Percentiles rank a stretch among this genome's conserved stretches.
phyloP scores from a whole-genome alignment of 192 early-diverging fungal species.

The Neocallimastix lanati region DNA sequence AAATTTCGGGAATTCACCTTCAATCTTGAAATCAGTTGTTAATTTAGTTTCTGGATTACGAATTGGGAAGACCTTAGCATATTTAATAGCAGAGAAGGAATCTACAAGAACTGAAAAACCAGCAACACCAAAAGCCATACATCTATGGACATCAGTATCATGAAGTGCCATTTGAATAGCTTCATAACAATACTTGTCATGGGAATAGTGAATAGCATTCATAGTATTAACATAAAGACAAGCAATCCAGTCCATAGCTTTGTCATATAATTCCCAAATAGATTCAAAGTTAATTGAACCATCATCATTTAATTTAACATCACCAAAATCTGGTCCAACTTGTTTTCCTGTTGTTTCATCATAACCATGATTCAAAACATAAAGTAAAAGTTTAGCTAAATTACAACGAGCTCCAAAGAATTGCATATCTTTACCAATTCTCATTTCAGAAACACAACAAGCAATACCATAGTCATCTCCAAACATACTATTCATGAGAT shows the following conservation, averaged over 20 bases:
- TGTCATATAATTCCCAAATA: slow-evolving; percentile 4
- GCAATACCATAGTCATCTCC: slow-evolving; percentile 10
- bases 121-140: slow-evolving; percentile 8
- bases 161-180: slow-evolving; percentile 8
- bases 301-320: background rate
- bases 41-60: slow-evolving; percentile 9
- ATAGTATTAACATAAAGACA: slow-evolving; percentile 8
- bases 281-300: slow-evolving; percentile 4
- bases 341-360: slow-evolving; percentile 7
- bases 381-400: slow-evolving; percentile 7
- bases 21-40: slow-evolving; percentile 5
- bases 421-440: slow-evolving; percentile 9
- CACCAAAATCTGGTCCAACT: slow-evolving; percentile 5
- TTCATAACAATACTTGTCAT: slow-evolving; percentile 10
- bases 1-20: slow-evolving; percentile 8
- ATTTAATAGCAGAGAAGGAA: slow-evolving; percentile 6
- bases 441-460: slow-evolving; percentile 8
- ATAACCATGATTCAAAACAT: slow-evolving; percentile 5
- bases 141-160: slow-evolving; percentile 8
- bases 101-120: slow-evolving; percentile 7
- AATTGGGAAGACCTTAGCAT: slow-evolving; percentile 6
- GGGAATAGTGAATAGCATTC: slow-evolving; percentile 7
- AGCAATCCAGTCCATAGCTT: slow-evolving; percentile 8
- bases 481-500: slow-evolving; percentile 3
- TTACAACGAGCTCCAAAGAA: slow-evolving; percentile 9